Evolutionary conservation across 176 grass and related monocot species (phyloP).

Genomic region (Bromus sterilis): DNA sequence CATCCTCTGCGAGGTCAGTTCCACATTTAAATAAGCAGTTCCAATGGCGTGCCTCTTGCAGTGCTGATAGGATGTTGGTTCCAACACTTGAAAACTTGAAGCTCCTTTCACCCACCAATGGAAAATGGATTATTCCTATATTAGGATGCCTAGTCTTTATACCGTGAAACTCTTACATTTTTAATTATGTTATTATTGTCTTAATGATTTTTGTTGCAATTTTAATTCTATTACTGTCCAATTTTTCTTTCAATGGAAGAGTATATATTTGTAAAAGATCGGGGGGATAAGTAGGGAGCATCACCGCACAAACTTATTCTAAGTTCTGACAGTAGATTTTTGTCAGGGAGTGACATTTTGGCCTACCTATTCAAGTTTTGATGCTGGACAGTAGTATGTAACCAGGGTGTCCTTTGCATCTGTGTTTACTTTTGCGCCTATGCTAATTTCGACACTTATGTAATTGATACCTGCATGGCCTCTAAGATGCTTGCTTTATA

Average conservation of each 20-base stretch:
- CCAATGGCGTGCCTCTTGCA: not conserved
- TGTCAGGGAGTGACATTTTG: not conserved
- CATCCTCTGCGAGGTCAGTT: slow-evolving; percentile 58
- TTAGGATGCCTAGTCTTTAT: not conserved
- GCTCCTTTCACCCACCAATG: not conserved
- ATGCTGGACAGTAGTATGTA: not conserved
- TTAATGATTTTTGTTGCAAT: not conserved
- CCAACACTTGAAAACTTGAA: not conserved
- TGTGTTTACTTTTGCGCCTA: not conserved
- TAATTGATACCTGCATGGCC: not conserved
- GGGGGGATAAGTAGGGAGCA: not conserved
- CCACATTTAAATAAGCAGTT: not conserved
- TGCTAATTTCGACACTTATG: not conserved
- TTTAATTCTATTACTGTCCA: not conserved
- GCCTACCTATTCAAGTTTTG: not conserved
- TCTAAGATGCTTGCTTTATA: slow-evolving; percentile 3
- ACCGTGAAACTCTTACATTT: not conserved
- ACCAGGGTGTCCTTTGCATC: not conserved
- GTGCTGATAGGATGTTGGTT: not conserved
- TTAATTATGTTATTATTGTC: not conserved
- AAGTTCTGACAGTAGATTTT: not conserved
- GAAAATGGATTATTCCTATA: not conserved
- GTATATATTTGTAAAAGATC: not conserved
- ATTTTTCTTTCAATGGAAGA: not conserved
- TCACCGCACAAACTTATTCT: not conserved